Base-by-base conservation (phyloP, 2,329 filamentous ascomycete species). In the Celoporthe dispersa region DNA sequence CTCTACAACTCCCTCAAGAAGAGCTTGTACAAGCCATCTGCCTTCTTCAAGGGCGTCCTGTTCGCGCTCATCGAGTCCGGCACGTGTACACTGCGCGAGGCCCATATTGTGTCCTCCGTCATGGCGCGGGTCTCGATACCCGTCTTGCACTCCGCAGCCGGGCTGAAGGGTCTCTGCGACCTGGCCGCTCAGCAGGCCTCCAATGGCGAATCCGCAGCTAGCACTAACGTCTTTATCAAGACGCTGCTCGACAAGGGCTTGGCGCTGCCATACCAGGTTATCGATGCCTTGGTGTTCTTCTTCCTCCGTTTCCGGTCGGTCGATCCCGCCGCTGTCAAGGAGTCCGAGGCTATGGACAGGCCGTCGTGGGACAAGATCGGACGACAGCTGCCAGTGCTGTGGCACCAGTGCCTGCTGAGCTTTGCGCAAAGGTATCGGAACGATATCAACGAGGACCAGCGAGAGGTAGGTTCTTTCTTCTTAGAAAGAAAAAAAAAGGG, bases 401-500 rank as follows among this genome's bases (percentile, higher is more conserved):
- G 95, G 94, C 96, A 99, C 80, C 95, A 98, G 82, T 94, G 92
- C 75, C 84, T 99, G 39, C 83, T 99, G 68, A 92, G 93, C 1
- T 99, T 99, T 81, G 94, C 96, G 35, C 92, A 98, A 82, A 87
- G 95, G 69, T 99, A 98, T 82, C 91, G 94, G 77, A 97, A 98
- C 75, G 95, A 98, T 80, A 95, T 98, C 75, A 97, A 94, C 1
- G 94, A 98, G 79, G 94, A 98, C 75, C 94, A 97, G 83, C 86
- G 94, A 76, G 92, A 72, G 67, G 76, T 77, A 70, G 68, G 75
- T 73, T 8, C 57, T 59, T n/a, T 22, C 44, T n/a, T 11, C 14
- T 41, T 16, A 41, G 14, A 16, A 48, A 35, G 7, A 19, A 22
- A n/a, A n/a, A n/a, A n/a, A n/a, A n/a, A n/a, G n/a, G n/a, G n/a